A percentile compares a stretch with the other conserved stretches of the same genome.
phyloP scores from a whole-genome alignment of 495 filamentous ascomycete genomes.

The Xeromyces bisporus region DNA sequence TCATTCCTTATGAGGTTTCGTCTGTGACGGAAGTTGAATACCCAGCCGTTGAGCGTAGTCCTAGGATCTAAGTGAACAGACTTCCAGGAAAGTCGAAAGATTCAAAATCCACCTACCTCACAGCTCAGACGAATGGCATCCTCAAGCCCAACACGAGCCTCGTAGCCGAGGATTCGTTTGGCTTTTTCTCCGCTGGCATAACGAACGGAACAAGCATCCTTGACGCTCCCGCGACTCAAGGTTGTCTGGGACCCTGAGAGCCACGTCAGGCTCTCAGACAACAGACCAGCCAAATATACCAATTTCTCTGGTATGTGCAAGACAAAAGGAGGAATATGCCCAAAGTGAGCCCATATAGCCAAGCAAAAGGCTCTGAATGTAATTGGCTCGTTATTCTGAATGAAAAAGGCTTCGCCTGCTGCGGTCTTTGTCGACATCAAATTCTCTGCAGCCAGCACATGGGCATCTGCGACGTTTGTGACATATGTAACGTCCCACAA shows the following conservation, averaged over 20 bases:
- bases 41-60: constrained; percentile 24
- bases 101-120: constrained; percentile 26
- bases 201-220: constrained; percentile 34
- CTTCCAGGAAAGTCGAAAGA: too few relatives aligned
- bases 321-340: constrained; percentile 34
- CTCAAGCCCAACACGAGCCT: constrained; percentile 36
- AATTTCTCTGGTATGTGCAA: constrained; percentile 34
- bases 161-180: constrained; percentile 38
- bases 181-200: constrained; percentile 44
- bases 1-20: neutral
- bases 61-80: constrained; percentile 7
- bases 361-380: constrained; percentile 44
- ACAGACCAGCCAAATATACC: constrained; percentile 30
- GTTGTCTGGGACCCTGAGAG: constrained; percentile 28
- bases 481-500: constrained; percentile 47
- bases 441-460: constrained; percentile 44
- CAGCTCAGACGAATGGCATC: constrained; percentile 37
- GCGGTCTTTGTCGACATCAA: constrained; percentile 36
- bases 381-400: constrained; percentile 46
- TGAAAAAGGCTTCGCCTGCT: constrained; percentile 45
- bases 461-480: constrained; percentile 42
- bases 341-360: constrained; percentile 41
- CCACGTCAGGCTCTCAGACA: constrained; percentile 37
- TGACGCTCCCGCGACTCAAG: constrained; percentile 38
- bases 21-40: constrained; percentile 9